Base-by-base conservation (phyloP, 1,284 basidiomycete species). In the Leccinum colubrinum region DNA sequence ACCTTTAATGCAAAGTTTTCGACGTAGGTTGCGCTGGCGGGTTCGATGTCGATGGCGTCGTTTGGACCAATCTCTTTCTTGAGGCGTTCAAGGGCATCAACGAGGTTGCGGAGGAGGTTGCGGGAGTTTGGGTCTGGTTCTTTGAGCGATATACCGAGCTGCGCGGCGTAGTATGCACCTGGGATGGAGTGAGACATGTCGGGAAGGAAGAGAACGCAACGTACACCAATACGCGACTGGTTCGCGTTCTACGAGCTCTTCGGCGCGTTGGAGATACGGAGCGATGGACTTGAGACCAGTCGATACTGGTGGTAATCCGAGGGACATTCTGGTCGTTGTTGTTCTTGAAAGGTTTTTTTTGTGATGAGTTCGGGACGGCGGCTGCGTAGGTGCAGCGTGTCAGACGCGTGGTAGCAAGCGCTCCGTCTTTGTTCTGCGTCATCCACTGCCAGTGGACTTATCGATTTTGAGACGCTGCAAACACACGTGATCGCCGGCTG, bases 181-280 rank as follows among this genome's bases (percentile, higher is more conserved):
- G 54, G 0, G 9, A 0, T 1, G 22, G 11, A 17, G 58, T 65
- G 5, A 60, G 43, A 17, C 11, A 52, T 6, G 58, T 17, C n/a
- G n/a, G 33, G 12, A 37, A 46, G 14, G 3, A 46, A 6, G 17
- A 8, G n/a, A 9, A 22, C 0, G 17, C 39, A 33, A 58, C 90
- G 69, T 78, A 94, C 95, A 96, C 96, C 96, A 98, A 75, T 98
- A 98, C 1, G 93, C 83, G 66, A 95, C 81, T 3, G 94, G 91
- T 68, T 98, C 95, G 62, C 90, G 87, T 14, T 79, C 79, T 58
- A 83, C 85, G 64, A 97, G 83, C 74, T 98, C 97, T 57, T 92
- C 87, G 0, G 95, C 93, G 56, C 96, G 86, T 72, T 94, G 93
- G n/a, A 98, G 81, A 73, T 87, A 96, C 3, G 94, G 90, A 7